Conservation (phyloP, 768 basidiomycete species). For the Jaapia argillacea region DNA sequence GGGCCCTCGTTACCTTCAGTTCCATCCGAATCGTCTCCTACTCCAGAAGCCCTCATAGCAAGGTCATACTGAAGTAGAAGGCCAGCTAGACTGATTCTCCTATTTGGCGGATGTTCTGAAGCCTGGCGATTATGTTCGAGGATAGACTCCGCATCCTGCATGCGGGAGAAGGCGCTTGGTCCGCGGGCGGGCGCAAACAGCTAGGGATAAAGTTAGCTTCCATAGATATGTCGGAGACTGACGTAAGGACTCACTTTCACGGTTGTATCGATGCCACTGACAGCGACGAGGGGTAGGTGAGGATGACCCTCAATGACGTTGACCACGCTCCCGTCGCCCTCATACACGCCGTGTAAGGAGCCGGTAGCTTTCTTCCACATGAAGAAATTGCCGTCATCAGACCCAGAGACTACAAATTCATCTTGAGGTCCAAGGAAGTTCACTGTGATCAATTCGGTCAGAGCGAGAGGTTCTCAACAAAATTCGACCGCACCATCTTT, state of each 20-base stretch:
- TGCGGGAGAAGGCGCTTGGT: slow-evolving; percentile 42
- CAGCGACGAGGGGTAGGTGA: slow-evolving; percentile 69
- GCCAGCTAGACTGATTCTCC: slow-evolving; percentile 18
- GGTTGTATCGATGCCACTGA: slow-evolving; percentile 79
- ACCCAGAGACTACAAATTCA: slow-evolving; percentile 74
- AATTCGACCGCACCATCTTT: slow-evolving; percentile 64
- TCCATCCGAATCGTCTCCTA: neutral
- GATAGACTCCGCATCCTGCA: slow-evolving; percentile 41
- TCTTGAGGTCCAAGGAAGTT: slow-evolving; percentile 77
- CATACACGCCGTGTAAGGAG: slow-evolving; percentile 61
- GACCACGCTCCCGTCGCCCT: slow-evolving; percentile 75
- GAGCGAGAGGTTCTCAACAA: neutral
- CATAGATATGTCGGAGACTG: neutral
- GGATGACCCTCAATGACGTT: slow-evolving; percentile 84
- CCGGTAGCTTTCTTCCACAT: slow-evolving; percentile 71
- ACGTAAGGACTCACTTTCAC: slow-evolving; percentile 49
- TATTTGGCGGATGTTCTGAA: slow-evolving; percentile 14
- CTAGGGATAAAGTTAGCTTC: slow-evolving; percentile 22
- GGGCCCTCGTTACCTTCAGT: neutral
- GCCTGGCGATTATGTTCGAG: slow-evolving; percentile 41
- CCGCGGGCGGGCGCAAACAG: slow-evolving; percentile 52
- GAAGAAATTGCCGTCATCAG: slow-evolving; percentile 84
- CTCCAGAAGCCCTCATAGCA: slow-evolving; percentile 3
- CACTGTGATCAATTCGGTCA: slow-evolving; percentile 31
- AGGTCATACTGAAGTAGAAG: slow-evolving; percentile 20